Base-by-base conservation (phyloP, 1,284 basidiomycete species). In the Volvariella volvacea region DNA sequence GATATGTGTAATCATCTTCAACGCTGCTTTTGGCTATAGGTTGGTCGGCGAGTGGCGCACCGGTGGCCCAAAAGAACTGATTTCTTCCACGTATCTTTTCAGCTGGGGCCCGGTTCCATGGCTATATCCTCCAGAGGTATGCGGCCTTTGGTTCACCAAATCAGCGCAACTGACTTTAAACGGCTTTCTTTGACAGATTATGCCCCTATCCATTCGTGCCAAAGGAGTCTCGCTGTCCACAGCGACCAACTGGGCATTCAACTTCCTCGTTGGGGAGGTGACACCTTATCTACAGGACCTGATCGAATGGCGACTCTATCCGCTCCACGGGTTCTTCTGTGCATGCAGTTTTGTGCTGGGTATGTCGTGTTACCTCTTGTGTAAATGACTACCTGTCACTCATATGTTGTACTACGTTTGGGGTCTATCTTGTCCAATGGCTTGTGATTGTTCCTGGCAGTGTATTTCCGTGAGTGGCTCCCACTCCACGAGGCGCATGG, bases 281-380 rank as follows among this genome's bases (percentile, higher is more conserved):
- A 97, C 94, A 0, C 94, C 94, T 1, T 74, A 85, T 39, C 70
- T 98, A 41, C 92, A 97, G 66, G 91, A 95, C 51, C 66, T 77
- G 31, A 97, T 99, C 53, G 77, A 78, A 25, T 99, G 95, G 94
- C 76, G 89, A 42, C 66, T 98, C 43, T 98, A 98, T 65, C 89
- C 91, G 0, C 93, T 99, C 88, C 92, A 96, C 55, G 92, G 89
- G 9, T 92, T 92, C 67, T 95, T 95, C 68, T 94, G 93, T 62
- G 77, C 80, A 12, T 82, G 85, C 58, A 92, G 90, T 53, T 93
- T 96, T 58, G 71, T 93, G 31, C 66, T 93, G 21, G 85, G 81
- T 78, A 54, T 56, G 70, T 65, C 31, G 28, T n/a, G 17, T 39
- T 17, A 38, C 22, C 21, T 21, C 22, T 4, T 48, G 25, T 25